phyloP scores from a whole-genome alignment of 2,329 filamentous ascomycete genomes.

The Harringtonia aguacate region DNA sequence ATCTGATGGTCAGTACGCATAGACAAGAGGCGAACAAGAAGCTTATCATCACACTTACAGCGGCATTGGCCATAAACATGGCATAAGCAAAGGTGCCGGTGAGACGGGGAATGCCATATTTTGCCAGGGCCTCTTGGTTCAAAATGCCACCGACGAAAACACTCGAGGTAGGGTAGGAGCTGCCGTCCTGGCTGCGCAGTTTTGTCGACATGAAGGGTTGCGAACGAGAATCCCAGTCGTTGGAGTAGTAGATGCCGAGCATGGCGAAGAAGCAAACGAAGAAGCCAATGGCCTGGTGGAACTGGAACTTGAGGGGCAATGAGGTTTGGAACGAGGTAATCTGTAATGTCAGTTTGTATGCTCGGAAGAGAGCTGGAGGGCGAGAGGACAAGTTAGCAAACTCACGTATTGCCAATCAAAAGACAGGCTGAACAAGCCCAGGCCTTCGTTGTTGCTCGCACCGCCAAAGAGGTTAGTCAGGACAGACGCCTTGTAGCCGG shows the following conservation, averaged over 20 bases:
- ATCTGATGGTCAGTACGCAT: too few species aligned
- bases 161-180: slow-evolving; percentile 25
- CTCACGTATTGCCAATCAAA: slow-evolving; percentile 47
- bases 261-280: slow-evolving; percentile 37
- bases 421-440: slow-evolving; percentile 36
- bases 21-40: too few species aligned
- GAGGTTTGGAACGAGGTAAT: slow-evolving; percentile 43
- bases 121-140: slow-evolving; percentile 26
- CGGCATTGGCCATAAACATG: slow-evolving; percentile 46
- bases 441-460: slow-evolving; percentile 38
- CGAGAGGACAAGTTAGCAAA: too few species aligned
- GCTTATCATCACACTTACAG: too few species aligned
- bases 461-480: slow-evolving; percentile 42
- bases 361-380: too few species aligned
- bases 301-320: slow-evolving; percentile 39
- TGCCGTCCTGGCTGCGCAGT: slow-evolving; percentile 28
- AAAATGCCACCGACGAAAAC: slow-evolving; percentile 31
- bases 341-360: slow-evolving; percentile 17
- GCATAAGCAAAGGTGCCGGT: slow-evolving; percentile 39
- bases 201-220: slow-evolving; percentile 45
- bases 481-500: slow-evolving; percentile 28
- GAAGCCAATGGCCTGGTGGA: slow-evolving; percentile 34
- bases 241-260: slow-evolving; percentile 39
- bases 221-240: slow-evolving; percentile 32
- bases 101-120: slow-evolving; percentile 34